Evolutionary conservation across 2,329 filamentous ascomycete species (phyloP).

Genomic region (Neofusicoccum umdonicola): DNA sequence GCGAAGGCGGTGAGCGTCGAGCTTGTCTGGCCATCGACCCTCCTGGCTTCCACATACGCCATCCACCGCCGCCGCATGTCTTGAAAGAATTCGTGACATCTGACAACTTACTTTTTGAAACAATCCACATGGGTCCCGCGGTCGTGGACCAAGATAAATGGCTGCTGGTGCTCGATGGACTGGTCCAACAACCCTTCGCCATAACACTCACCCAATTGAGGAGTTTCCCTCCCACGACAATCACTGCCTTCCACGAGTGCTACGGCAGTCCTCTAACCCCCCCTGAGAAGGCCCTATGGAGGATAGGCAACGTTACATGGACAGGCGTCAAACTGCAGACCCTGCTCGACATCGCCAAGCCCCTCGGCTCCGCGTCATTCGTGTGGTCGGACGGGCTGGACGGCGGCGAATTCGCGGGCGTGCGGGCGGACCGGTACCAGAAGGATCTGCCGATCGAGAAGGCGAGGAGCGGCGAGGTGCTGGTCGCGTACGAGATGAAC

Average conservation of each 20-base stretch:
- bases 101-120: slow-evolving; percentile 34
- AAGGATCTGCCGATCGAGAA: slow-evolving; percentile 33
- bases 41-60: slow-evolving; percentile 23
- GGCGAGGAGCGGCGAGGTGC: slow-evolving; percentile 25
- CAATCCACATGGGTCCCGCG: slow-evolving; percentile 36
- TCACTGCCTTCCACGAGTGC: slow-evolving; percentile 38
- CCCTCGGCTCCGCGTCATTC: slow-evolving; percentile 20
- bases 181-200: slow-evolving; percentile 29
- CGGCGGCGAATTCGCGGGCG: slow-evolving; percentile 25
- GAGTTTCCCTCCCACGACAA: slow-evolving; percentile 24
- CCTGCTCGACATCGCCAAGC: slow-evolving; percentile 25
- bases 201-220: slow-evolving; percentile 28
- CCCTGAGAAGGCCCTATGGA: slow-evolving; percentile 28
- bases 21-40: slow-evolving; percentile 10
- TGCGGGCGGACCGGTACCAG: slow-evolving; percentile 29
- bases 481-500: slow-evolving; percentile 32
- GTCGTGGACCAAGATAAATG: slow-evolving; percentile 29
- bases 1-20: not conserved
- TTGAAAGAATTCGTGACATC: slow-evolving; percentile 26
- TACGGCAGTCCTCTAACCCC: slow-evolving; percentile 35
- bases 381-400: slow-evolving; percentile 34
- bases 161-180: slow-evolving; percentile 31
- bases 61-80: slow-evolving; percentile 29
- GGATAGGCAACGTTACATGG: slow-evolving; percentile 37
- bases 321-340: slow-evolving; percentile 30